Evolutionary conservation across 2,329 filamentous ascomycete genomes (phyloP), one percentile per base, ranked within the genome.

Genomic region (Colletotrichum tabaci): DNA sequence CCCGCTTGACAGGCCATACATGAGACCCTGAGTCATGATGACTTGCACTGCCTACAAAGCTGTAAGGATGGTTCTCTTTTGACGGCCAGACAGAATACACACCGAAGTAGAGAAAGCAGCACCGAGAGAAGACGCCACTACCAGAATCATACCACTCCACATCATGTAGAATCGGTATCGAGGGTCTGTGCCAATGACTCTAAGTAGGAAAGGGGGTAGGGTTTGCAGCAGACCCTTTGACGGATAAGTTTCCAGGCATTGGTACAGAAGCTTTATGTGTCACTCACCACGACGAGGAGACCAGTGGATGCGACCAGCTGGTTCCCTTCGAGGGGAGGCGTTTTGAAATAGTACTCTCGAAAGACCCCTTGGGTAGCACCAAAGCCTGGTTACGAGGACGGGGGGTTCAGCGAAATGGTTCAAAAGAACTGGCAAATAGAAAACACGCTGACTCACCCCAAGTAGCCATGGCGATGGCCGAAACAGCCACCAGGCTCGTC

Each of bases 1-100:
- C 0, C 82, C 82, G 7, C 65, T 67, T 1, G 65, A 67, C 5
- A 67, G 13, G 1, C 65, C 65, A 47, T 67, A 67, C 49, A 67
- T 49, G 15, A 67, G 40, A 3, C 65, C 65, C 18, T 67, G 65
- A 10, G 40, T 62, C 57, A 67, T 49, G n/a, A 63, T 63, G 3
- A 67, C 57, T 40, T 67, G 65, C 1, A 67, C 49, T 1, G 65
- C 57, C 65, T 62, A 26, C 12, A 13, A 30, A 5, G 12, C 4
- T 16, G 21, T 64, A 13, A 55, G 47, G 10, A 10, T 10, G 2
- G 8, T 15, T 30, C 9, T 12, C 26, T 26, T 6, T n/a, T 12
- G 10, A 10, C 7, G 3, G 2, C 4, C 13, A n/a, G 1, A 13
- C 8, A 15, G 21, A 10, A 21, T n/a, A 23, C 56, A 26, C 13